phyloP scores from a whole-genome alignment of 2,329 filamentous ascomycete genomes.

The Xylariaceae sp. region DNA sequence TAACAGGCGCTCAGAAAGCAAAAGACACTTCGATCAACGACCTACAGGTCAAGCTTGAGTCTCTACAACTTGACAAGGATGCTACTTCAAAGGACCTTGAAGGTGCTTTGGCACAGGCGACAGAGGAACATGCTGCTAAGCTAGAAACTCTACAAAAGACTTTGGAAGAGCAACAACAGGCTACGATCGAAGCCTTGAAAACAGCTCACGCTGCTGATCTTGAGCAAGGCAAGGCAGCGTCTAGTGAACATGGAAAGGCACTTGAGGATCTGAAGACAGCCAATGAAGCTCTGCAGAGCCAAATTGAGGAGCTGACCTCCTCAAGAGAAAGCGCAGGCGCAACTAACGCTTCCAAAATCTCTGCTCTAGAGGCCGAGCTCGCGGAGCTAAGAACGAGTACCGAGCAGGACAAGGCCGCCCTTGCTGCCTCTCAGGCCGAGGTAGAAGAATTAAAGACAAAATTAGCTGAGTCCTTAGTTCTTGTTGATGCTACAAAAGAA shows the following conservation, averaged over 20 bases:
- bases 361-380: slow-evolving; percentile 60
- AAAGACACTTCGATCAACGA: slow-evolving; percentile 55
- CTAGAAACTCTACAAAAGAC: slow-evolving; percentile 58
- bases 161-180: slow-evolving; percentile 58
- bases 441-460: slow-evolving; percentile 48
- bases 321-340: slow-evolving; percentile 55
- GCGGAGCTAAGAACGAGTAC: slow-evolving; percentile 56
- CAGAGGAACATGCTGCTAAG: slow-evolving; percentile 56
- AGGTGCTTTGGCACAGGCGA: slow-evolving; percentile 46
- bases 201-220: slow-evolving; percentile 60
- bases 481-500: slow-evolving; percentile 47
- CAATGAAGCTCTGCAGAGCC: slow-evolving; percentile 62
- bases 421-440: slow-evolving; percentile 53
- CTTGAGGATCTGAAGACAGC: slow-evolving; percentile 57
- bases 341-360: slow-evolving; percentile 53
- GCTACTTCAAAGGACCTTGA: slow-evolving; percentile 48
- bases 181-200: slow-evolving; percentile 58
- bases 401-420: slow-evolving; percentile 56
- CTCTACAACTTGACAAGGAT: slow-evolving; percentile 50
- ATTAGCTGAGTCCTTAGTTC: slow-evolving; percentile 39
- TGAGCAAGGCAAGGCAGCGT: slow-evolving; percentile 53
- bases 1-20: slow-evolving; percentile 56
- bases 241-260: slow-evolving; percentile 55
- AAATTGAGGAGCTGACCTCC: slow-evolving; percentile 59
- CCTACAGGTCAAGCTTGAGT: slow-evolving; percentile 59